Evolutionary conservation across 73 alveolate genomes (phyloP).

Genomic region (Paramecium octaurelia): DNA sequence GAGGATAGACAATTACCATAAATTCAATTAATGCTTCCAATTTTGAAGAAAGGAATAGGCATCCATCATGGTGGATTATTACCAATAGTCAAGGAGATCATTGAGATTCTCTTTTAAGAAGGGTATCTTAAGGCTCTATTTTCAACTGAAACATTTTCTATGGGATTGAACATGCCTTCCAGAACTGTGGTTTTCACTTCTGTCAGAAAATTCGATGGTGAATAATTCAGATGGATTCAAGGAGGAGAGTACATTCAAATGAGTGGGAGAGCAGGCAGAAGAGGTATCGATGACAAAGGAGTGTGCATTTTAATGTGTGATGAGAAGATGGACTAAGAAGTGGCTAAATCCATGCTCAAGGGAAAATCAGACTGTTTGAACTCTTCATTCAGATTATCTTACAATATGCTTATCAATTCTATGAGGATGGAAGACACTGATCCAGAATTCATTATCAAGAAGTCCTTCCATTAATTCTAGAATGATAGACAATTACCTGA

Average conservation of each 20-base stretch:
- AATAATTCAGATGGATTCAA: constrained; percentile 92
- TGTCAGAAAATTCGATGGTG: constrained; percentile 98
- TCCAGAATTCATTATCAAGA: constrained; percentile 95
- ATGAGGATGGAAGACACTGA: constrained; percentile 93
- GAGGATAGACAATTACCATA: constrained; percentile 97
- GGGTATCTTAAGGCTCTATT: constrained; percentile 95
- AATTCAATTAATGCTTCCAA: constrained; percentile 87
- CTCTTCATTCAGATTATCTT: constrained; percentile 93
- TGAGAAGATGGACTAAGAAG: constrained; percentile 97
- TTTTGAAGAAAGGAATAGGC: constrained; percentile 96
- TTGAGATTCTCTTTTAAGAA: constrained; percentile 97
- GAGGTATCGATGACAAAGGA: constrained; percentile 99
- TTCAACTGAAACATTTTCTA: constrained; percentile 99
- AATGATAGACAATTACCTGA: constrained; percentile 91
- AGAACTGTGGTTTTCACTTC: constrained; percentile 99
- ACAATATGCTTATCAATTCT: constrained; percentile 97
- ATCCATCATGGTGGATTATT: constrained; percentile 99
- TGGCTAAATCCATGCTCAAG: constrained; percentile 96
- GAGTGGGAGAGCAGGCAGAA: constrained; percentile 99
- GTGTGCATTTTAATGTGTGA: constrained; percentile 95
- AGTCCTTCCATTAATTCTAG: constrained; percentile 96
- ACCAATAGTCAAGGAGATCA: constrained; percentile 97
- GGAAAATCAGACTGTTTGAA: constrained; percentile 97
- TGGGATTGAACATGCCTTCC: constrained; percentile 99
- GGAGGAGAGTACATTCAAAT: constrained; percentile 99